Evolutionary conservation across 1,284 basidiomycete genomes (phyloP).

Genomic region (Moesziomyces sp.): DNA sequence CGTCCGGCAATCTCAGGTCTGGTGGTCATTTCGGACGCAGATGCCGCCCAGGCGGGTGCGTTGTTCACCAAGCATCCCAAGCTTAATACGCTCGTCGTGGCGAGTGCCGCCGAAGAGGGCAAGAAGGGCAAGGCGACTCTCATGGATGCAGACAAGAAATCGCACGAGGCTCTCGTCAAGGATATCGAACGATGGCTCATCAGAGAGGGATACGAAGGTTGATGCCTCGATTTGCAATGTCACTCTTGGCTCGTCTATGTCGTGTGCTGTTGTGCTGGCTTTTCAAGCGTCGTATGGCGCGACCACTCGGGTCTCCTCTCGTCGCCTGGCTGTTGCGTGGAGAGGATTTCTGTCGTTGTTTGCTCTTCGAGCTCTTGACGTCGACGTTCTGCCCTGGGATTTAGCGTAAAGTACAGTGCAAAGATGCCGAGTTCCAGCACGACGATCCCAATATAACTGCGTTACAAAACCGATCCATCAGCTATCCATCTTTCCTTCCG

Average conservation of each 20-base stretch:
- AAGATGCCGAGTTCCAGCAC: constrained; percentile 74
- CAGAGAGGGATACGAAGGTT: constrained; percentile 39
- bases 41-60: constrained; percentile 13
- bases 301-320: constrained; percentile 27
- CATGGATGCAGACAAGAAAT: constrained; percentile 11
- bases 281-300: constrained; percentile 23
- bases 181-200: constrained; percentile 48
- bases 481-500: no score
- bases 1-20: constrained; percentile 34
- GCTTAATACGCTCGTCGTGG: constrained; percentile 40
- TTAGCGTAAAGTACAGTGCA: constrained; percentile 74
- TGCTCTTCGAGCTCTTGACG: constrained; percentile 3
- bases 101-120: background rate
- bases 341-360: background rate
- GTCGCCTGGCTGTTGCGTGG: background rate
- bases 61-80: constrained; percentile 38
- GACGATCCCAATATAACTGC: constrained; percentile 73
- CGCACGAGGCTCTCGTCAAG: constrained; percentile 32
- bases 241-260: background rate
- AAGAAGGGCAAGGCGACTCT: constrained; percentile 27
- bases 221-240: background rate
- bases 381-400: constrained; percentile 69
- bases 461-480: no score
- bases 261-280: background rate
- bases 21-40: constrained; percentile 36